phyloP scores from a whole-genome alignment of 768 basidiomycete genomes.

The Trametes coccinea region DNA sequence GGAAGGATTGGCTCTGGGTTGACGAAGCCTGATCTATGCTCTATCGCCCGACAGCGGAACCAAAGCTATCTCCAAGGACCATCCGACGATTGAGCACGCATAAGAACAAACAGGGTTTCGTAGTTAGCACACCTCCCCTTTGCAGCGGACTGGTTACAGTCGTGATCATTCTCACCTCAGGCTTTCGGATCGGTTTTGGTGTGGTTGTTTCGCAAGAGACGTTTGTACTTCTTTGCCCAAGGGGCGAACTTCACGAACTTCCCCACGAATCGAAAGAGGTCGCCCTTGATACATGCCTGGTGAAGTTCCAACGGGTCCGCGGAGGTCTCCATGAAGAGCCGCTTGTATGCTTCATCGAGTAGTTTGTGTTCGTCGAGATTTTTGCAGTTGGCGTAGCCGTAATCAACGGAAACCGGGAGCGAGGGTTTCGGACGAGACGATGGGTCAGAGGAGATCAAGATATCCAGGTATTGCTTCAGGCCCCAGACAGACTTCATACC shows the following conservation, averaged over 20 bases:
- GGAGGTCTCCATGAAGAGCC: conserved; percentile 31
- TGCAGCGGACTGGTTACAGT: too few species aligned
- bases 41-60: too few species aligned
- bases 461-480: conserved; percentile 35
- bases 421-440: neutral
- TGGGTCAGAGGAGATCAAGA: neutral
- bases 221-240: conserved; percentile 22
- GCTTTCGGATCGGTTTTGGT: neutral
- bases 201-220: conserved; percentile 37
- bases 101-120: too few species aligned
- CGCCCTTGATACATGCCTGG: conserved; percentile 36
- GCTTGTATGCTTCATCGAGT: conserved; percentile 36
- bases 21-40: too few species aligned
- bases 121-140: too few species aligned
- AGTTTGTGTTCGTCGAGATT: conserved; percentile 26
- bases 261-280: conserved; percentile 33
- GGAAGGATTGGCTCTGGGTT: too few species aligned
- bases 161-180: too few species aligned
- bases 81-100: too few species aligned
- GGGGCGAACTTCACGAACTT: conserved; percentile 28
- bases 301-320: conserved; percentile 39
- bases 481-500: conserved; percentile 37
- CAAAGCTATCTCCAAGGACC: too few species aligned
- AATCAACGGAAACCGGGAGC: conserved; percentile 29
- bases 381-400: conserved; percentile 40